Conservation (phyloP, 2,329 filamentous ascomycete genomes). For the Alternaria triticina region DNA sequence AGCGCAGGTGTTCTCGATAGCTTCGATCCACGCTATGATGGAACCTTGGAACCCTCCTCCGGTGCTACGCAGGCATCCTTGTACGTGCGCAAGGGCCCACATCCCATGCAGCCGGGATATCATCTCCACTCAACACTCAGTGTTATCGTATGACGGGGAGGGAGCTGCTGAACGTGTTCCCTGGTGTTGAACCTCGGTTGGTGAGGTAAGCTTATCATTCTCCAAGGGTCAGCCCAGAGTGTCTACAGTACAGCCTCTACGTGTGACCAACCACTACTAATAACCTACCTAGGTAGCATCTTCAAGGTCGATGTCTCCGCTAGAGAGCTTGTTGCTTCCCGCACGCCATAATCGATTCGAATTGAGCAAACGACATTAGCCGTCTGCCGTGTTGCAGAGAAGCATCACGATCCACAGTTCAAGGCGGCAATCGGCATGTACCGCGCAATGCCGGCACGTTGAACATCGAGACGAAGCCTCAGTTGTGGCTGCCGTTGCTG, state of each 20-base stretch:
- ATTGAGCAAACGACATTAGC: neutral
- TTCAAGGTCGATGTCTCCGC: neutral
- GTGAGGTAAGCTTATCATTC: neutral
- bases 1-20: neutral
- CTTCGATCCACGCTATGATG: neutral
- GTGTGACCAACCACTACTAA: neutral
- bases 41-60: neutral
- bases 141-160: neutral
- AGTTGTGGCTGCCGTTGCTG: neutral
- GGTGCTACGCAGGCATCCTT: neutral
- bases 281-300: neutral
- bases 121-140: neutral
- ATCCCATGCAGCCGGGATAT: neutral
- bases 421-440: neutral
- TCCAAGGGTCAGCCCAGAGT: neutral
- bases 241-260: neutral
- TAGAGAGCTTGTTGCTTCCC: neutral
- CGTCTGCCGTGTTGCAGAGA: neutral
- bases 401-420: neutral
- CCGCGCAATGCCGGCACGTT: neutral
- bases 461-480: conserved; percentile 1
- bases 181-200: neutral
- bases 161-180: neutral
- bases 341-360: neutral
- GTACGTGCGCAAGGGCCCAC: neutral